Evolutionary conservation across 176 grass and related monocot species (phyloP).

Genomic region (Aegilops longissima): DNA sequence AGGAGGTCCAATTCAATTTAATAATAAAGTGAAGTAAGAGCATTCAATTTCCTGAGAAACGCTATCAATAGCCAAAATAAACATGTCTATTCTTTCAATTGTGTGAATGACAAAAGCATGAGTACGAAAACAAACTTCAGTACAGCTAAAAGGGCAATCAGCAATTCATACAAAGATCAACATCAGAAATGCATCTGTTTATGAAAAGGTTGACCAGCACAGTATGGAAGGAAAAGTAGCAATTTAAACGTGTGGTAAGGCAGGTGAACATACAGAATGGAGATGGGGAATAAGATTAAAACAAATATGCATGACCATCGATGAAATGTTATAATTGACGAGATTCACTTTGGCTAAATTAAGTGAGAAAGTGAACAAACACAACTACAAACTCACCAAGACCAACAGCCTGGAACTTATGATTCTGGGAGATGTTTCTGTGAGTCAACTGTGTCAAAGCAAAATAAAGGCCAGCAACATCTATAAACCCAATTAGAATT

Average conservation of each 20-base stretch:
- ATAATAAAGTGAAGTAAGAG: conserved; percentile 2
- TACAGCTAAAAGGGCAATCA: background rate
- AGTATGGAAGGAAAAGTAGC: background rate
- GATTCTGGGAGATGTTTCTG: conserved; percentile 99
- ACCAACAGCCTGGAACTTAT: conserved; percentile 99
- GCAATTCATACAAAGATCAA: background rate
- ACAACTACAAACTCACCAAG: conserved; percentile 60
- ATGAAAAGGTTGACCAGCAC: background rate
- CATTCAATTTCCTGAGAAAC: background rate
- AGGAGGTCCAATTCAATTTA: background rate
- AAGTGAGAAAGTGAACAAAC: background rate
- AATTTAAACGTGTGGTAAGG: background rate
- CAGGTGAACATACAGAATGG: background rate
- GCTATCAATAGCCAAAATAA: conserved; percentile 2
- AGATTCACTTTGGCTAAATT: conserved; percentile 5
- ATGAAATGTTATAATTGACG: conserved; percentile 17
- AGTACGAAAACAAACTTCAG: background rate
- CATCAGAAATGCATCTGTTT: background rate
- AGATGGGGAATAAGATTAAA: conserved; percentile 1
- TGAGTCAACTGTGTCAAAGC: conserved; percentile 93
- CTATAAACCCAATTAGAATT: conserved; percentile 84
- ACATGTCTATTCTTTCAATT: background rate
- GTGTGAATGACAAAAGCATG: conserved; percentile 4
- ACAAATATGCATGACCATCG: background rate
- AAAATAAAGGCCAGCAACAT: conserved; percentile 99